Base-by-base conservation (phyloP, 2,329 filamentous ascomycete genomes). In the Cladobotryum mycophilum region DNA sequence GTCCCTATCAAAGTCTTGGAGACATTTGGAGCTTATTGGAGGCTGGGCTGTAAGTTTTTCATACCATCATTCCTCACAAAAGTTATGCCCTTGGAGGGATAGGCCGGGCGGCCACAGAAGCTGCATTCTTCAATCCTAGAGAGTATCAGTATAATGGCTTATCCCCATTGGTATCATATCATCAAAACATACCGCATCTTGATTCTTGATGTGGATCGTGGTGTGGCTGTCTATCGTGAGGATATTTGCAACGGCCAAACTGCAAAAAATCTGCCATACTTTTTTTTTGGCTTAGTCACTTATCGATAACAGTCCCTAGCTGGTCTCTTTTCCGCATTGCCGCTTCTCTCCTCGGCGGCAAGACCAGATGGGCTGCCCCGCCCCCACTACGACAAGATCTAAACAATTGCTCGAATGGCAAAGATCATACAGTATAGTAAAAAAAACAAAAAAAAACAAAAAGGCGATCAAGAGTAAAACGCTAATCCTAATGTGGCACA, bases 81-180 rank as follows among this genome's bases (percentile, higher is more conserved):
- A 18, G 67, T 70, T 43, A 81, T 80, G 55, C 78, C 77, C 67
- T 81, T 82, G 67, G 72, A 75, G 41, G 76, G 76, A 61, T 76
- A 79, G 49, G 74, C 70, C 59, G 75, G 75, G 57, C 75, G 68
- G 60, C 68, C 69, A 65, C 71, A 74, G 53, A 73, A 74, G 58
- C 69, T 73, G 60, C 71, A 74, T 41, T 69, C 68, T 56, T 74
- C 71, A 62, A 74, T 72, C 63, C 70, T 72, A 14, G 13, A 17
- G 1, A 6, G 11, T 14, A 22, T 51, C 11, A 53, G 48, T 14
- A 46, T 41, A 20, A 3, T 2, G 1, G 2, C 12, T 3, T 8
- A 11, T 11, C 6, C 14, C n/a, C 20, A 22, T 20, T 11, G 9
- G n/a, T 3, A 3, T 18, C 13, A 34, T 30, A 20, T 11, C 35